These are phyloP conservation scores for Yarrowia keelungensis DNA, from an alignment of 805 yeast species.

Conservation along the genomic window DNA sequence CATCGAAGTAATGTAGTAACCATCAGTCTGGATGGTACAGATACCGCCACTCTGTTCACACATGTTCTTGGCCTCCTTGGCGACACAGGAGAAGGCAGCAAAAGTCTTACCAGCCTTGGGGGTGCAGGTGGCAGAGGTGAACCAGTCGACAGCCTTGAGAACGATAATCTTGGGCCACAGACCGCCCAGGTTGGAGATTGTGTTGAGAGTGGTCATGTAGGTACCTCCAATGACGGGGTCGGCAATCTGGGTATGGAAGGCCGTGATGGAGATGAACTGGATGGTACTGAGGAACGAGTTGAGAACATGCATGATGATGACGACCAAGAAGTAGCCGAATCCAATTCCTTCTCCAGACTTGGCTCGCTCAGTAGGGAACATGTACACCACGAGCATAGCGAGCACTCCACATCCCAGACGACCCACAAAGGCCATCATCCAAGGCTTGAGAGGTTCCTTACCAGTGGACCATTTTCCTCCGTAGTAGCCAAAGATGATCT, in stretches of 20 bases:
- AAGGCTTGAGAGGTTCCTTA: slow-evolving; percentile 70
- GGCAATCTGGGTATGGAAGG: slow-evolving; percentile 94
- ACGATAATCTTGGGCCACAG: slow-evolving; percentile 95
- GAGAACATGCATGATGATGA: slow-evolving; percentile 80
- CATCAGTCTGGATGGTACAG: slow-evolving; percentile 68
- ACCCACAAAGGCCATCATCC: slow-evolving; percentile 88
- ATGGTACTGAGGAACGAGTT: slow-evolving; percentile 94
- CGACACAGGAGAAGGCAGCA: slow-evolving; percentile 49
- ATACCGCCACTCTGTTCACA: slow-evolving; percentile 65
- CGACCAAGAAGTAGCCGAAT: slow-evolving; percentile 65
- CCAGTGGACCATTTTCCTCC: slow-evolving; percentile 96
- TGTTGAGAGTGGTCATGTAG: slow-evolving; percentile 94
- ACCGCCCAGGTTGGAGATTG: slow-evolving; percentile 92
- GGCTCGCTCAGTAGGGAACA: slow-evolving; percentile 63
- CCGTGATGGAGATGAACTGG: slow-evolving; percentile 92
- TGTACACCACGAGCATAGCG: slow-evolving; percentile 74
- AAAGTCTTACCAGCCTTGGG: slow-evolving; percentile 42
- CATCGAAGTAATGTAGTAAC: slow-evolving; percentile 79
- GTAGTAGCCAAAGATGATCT: slow-evolving; percentile 91
- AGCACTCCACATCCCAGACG: slow-evolving; percentile 74
- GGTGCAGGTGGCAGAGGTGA: slow-evolving; percentile 71
- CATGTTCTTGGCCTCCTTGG: slow-evolving; percentile 54
- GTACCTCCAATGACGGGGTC: slow-evolving; percentile 98
- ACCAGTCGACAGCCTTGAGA: slow-evolving; percentile 76
- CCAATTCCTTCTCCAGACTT: slow-evolving; percentile 55